Evolutionary conservation across 1,139 yeast species (phyloP).

Genomic region (Geotrichum klebahnii): DNA sequence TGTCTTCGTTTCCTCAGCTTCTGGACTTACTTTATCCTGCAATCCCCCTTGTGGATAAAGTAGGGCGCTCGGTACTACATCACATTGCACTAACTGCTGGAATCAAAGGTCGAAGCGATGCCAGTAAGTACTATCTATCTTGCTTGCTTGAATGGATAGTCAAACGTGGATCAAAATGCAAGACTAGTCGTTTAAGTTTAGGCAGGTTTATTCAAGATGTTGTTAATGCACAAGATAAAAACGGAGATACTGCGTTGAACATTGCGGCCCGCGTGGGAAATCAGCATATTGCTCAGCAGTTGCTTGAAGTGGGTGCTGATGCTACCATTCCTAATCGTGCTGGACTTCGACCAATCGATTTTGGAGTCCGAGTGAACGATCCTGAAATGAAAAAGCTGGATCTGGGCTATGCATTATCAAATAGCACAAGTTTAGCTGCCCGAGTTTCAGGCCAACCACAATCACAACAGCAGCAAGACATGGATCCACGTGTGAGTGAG

Average conservation of each 20-base stretch:
- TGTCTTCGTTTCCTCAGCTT: slow-evolving; percentile 66
- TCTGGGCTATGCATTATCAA: slow-evolving; percentile 6
- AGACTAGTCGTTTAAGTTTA: slow-evolving; percentile 47
- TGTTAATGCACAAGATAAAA: slow-evolving; percentile 71
- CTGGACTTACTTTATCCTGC: slow-evolving; percentile 75
- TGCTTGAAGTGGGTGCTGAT: slow-evolving; percentile 84
- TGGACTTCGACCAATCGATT: slow-evolving; percentile 81
- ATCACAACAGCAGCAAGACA: no score
- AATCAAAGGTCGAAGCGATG: slow-evolving; percentile 62
- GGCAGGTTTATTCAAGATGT: slow-evolving; percentile 61
- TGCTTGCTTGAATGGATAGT: slow-evolving; percentile 80
- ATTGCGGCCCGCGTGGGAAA: slow-evolving; percentile 88
- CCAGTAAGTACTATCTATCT: slow-evolving; percentile 71
- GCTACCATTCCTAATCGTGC: slow-evolving; percentile 72
- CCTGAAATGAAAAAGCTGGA: slow-evolving; percentile 5
- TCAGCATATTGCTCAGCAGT: slow-evolving; percentile 71
- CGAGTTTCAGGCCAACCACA: slow-evolving; percentile 9
- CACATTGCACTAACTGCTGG: slow-evolving; percentile 83
- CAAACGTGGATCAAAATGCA: slow-evolving; percentile 43
- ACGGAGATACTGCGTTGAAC: slow-evolving; percentile 83
- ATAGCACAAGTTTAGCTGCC: slow-evolving; percentile 14
- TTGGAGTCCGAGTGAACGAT: slow-evolving; percentile 49
- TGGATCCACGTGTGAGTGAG: not conserved
- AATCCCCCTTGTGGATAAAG: slow-evolving; percentile 65
- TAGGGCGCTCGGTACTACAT: slow-evolving; percentile 83